A percentile compares a stretch with the other conserved stretches of the same genome.
Conservation (phyloP, 495 filamentous ascomycete genomes). For the Aspergillus cavernicola region DNA sequence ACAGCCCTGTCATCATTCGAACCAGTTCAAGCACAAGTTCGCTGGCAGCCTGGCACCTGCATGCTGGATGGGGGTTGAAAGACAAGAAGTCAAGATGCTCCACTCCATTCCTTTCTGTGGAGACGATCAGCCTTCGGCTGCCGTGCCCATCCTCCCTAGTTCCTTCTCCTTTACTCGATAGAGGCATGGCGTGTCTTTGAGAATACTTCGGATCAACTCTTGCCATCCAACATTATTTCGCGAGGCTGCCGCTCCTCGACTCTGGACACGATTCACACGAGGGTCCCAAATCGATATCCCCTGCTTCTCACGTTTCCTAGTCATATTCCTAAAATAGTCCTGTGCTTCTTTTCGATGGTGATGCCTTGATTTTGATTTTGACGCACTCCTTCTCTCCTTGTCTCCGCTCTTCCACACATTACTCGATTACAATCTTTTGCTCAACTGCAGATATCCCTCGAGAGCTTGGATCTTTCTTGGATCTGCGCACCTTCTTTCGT, state of each 20-base stretch:
- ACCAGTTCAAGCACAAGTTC: conserved; percentile 22
- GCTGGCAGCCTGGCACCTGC: conserved; percentile 16
- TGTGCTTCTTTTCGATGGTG: conserved; percentile 10
- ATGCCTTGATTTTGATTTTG: conserved; percentile 6
- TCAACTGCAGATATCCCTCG: background rate
- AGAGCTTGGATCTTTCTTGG: background rate
- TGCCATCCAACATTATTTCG: background rate
- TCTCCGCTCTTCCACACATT: background rate
- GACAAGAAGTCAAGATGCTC: conserved; percentile 18
- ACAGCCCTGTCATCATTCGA: conserved; percentile 6
- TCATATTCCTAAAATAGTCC: conserved; percentile 20
- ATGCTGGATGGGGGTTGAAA: conserved; percentile 7
- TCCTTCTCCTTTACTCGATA: conserved; percentile 13
- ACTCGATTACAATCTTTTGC: background rate
- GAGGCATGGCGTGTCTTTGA: conserved; percentile 20
- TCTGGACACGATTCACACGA: background rate
- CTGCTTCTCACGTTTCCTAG: conserved; percentile 3
- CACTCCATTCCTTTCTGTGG: conserved; percentile 23
- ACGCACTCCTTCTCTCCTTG: background rate
- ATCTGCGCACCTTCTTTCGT: background rate
- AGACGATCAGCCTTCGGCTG: conserved; percentile 26
- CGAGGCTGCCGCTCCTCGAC: background rate
- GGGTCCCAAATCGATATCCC: background rate
- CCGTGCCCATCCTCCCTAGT: conserved; percentile 19
- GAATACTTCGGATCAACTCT: background rate